Base-by-base conservation (phyloP, 163 green algal species). In the Volvox carteri region DNA sequence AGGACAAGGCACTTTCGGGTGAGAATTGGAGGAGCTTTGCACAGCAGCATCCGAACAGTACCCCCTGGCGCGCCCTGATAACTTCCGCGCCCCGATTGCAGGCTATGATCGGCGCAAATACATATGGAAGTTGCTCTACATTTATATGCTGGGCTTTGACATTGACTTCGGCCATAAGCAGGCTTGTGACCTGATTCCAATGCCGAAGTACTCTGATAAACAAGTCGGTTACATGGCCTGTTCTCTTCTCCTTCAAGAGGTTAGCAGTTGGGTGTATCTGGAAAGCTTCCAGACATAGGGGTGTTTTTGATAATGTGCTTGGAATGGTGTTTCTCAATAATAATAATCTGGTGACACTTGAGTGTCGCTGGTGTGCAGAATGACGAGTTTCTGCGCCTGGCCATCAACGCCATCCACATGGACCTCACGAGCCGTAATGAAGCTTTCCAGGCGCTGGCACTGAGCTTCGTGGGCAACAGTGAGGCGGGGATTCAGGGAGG, bases 81-180 rank as follows among this genome's bases (percentile, higher is more conserved):
- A 39, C 67, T n/a, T 65, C 21, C 4, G n/a, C 9, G 3, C 12
- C 2, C 42, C 6, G 39, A 42, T 33, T 80, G 46, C 96, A 98
- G 96, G 96, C 9, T 99, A 99, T 90, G 98, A 99, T 92, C 95
- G 96, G 77, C 98, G 99, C 70, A 99, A 99, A 93, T 99, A 99
- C 91, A 96, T 99, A 18, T 99, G 97, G 97, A 99, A 99, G 94
- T 95, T 99, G 68, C 95, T 99, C 21, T 99, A 99, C 93, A 99
- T 99, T 46, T 98, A 98, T 92, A 99, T 99, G 97, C 95, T 99
- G 73, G 98, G 98, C 28, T 99, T 99, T 86, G 95, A 99, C 77
- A 97, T 99, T 35, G 98, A 99, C 80, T 99, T 99, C 93, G 98
- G 98, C 0, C 98, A 99, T 92, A 98, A 98, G 93, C 97, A 99